phyloP scores from a whole-genome alignment of 345 rosid species.

The Hibiscus tridactylites region DNA sequence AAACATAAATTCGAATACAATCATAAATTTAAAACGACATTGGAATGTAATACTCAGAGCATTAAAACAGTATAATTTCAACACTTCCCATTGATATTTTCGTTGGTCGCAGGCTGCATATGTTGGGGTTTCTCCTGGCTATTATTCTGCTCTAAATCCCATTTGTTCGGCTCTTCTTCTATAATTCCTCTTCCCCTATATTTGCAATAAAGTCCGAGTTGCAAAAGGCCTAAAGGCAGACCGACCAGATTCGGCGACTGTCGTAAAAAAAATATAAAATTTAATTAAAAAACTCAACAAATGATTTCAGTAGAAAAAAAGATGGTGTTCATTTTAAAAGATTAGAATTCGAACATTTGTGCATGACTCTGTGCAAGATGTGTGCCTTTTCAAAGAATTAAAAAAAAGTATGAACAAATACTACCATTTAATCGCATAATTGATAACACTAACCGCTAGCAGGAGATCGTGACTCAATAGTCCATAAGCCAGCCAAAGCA shows the following conservation, averaged over 20 bases:
- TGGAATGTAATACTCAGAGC: background rate
- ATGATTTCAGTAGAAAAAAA: too few relatives aligned
- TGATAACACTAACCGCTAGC: slow-evolving; percentile 48
- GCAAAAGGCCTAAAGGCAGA: background rate
- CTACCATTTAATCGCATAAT: background rate
- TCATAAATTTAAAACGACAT: too few relatives aligned
- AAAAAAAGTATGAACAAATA: background rate
- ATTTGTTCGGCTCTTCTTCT: slow-evolving; percentile 33
- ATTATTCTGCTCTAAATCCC: slow-evolving; percentile 42
- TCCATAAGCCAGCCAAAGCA: slow-evolving; percentile 71
- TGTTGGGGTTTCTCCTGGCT: slow-evolving; percentile 23
- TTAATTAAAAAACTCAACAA: background rate
- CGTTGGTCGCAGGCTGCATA: slow-evolving; percentile 21
- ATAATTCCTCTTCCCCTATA: slow-evolving; percentile 13
- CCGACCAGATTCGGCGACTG: slow-evolving; percentile 4
- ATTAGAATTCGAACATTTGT: too few relatives aligned
- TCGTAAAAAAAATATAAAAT: background rate
- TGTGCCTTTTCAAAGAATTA: too few relatives aligned
- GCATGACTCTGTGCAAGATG: too few relatives aligned
- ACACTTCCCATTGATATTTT: slow-evolving; percentile 19
- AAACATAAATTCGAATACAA: too few relatives aligned
- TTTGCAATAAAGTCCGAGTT: background rate
- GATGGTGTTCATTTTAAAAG: too few relatives aligned
- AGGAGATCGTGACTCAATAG: slow-evolving; percentile 67
- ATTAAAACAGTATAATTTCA: background rate